A percentile compares a stretch with the other conserved stretches of the same genome.
Evolutionary conservation across 345 rosid genomes (phyloP).

Genomic region (Euphorbia tirucalli): DNA sequence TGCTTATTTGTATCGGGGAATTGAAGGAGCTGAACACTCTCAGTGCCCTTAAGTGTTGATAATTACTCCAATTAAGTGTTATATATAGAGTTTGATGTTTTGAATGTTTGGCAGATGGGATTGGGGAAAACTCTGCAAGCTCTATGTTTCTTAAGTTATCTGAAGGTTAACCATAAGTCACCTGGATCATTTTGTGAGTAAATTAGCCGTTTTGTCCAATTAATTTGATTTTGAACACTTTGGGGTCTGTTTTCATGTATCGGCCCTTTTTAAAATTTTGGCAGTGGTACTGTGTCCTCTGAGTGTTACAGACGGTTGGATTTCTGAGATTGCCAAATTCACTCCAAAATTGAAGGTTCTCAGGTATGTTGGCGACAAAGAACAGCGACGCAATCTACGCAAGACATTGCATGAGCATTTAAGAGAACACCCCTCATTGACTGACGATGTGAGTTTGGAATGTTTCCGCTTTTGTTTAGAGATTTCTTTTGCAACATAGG

Average conservation of each 20-base stretch:
- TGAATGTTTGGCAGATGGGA: conserved; percentile 67
- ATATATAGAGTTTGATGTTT: neutral
- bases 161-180: conserved; percentile 51
- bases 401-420: too few species aligned
- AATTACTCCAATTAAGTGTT: neutral
- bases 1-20: neutral
- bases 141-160: conserved; percentile 65
- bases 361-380: conserved; percentile 80
- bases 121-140: conserved; percentile 92
- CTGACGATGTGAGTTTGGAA: conserved; percentile 54
- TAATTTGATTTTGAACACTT: conserved; percentile 11
- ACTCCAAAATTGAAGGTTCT: conserved; percentile 59
- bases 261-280: conserved; percentile 3
- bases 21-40: neutral
- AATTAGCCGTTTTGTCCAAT: conserved; percentile 18
- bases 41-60: neutral
- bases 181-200: conserved; percentile 75
- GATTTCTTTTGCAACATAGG: too few species aligned
- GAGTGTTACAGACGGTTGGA: conserved; percentile 88
- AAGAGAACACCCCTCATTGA: conserved; percentile 27
- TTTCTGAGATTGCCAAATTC: conserved; percentile 66
- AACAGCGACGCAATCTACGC: conserved; percentile 42
- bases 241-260: neutral
- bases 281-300: conserved; percentile 84
- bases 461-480: neutral